A percentile compares a stretch with the other conserved stretches of the same genome.
phyloP scores from a whole-genome alignment of 179 eudicot species.

The Spinacia oleracea region DNA sequence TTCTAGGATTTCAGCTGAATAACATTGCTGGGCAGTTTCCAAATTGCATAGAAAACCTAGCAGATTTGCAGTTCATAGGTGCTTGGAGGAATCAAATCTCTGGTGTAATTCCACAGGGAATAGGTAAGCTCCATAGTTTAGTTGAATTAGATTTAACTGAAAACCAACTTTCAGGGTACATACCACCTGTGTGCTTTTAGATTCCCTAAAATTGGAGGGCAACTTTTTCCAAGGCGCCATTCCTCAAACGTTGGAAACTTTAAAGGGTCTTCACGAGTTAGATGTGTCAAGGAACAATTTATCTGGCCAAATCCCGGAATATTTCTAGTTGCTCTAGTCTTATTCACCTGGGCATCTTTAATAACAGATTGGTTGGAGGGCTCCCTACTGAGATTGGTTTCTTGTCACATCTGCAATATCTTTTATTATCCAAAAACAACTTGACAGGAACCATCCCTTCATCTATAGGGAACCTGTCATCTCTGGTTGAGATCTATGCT shows the following conservation, averaged over 20 bases:
- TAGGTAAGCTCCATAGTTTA: constrained; percentile 17
- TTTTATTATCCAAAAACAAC: too few relatives aligned
- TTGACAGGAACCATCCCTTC: too few relatives aligned
- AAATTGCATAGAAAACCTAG: constrained; percentile 21
- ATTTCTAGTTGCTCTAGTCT: too few relatives aligned
- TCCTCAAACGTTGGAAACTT: constrained; percentile 10
- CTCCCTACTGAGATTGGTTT: too few relatives aligned
- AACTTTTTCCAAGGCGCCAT: constrained; percentile 22
- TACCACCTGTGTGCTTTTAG: constrained; percentile 22
- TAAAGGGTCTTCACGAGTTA: constrained; percentile 24
- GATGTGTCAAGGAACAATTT: constrained; percentile 22
- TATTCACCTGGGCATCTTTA: too few relatives aligned
- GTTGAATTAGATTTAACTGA: neutral
- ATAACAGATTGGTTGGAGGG: too few relatives aligned
- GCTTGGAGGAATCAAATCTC: constrained; percentile 6
- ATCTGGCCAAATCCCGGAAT: neutral
- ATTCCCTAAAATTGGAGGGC: neutral
- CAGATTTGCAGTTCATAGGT: neutral
- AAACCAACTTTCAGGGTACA: constrained; percentile 14
- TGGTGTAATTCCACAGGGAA: constrained; percentile 11
- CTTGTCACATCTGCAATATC: too few relatives aligned
- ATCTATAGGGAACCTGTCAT: too few relatives aligned
- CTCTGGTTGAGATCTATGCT: too few relatives aligned
- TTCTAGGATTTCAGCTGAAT: constrained; percentile 11
- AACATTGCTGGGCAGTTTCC: constrained; percentile 29